Base-by-base conservation (phyloP, 2,329 filamentous ascomycete species). In the Claviceps monticola region DNA sequence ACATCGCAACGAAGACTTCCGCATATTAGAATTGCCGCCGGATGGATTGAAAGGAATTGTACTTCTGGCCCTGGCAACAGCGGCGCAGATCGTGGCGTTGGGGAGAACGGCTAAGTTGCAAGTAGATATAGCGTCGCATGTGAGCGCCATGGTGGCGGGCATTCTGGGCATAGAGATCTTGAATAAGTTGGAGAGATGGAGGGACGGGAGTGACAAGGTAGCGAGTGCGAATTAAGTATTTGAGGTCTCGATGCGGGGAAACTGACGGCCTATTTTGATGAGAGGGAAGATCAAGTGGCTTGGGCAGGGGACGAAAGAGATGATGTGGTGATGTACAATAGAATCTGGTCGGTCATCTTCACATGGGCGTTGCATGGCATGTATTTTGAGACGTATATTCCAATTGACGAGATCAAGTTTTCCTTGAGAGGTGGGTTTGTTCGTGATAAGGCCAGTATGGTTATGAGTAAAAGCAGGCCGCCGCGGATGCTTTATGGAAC, bases 11-110 rank as follows among this genome's bases (percentile, higher is more conserved):
- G 77, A 82, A 43, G 71, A 74, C 39, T 78, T 83, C 66, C 75
- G 72, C 61, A 62, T 83, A 50, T 66, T 82, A 29, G 77, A 74
- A 8, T 68, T 80, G 54, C 79, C 79, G 13, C 71, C 75, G n/a
- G 73, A 77, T 36, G 78, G 74, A 26, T 71, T 81, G 9, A 73
- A 78, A 51, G 76, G 77, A 0, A 67, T 80, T 13, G 71, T 71
- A 1, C 74, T 80, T 56, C 62, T 82, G 51, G 71, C 71, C n/a
- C 56, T 77, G 49, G 61, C 76, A 17, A 58, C 75, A 16, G 72
- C 74, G 11, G 57, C 78, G 41, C 75, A 80, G 58, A 57, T 80
- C 23, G 66, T 74, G 17, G 71, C 66, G 8, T 59, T 75, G 55
- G 68, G 74, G 46, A 72, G 69, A 51, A 65, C 67, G 52, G 63